Evolutionary conservation across 768 basidiomycete species (phyloP).

Genomic region (Mycena kentingensis): DNA sequence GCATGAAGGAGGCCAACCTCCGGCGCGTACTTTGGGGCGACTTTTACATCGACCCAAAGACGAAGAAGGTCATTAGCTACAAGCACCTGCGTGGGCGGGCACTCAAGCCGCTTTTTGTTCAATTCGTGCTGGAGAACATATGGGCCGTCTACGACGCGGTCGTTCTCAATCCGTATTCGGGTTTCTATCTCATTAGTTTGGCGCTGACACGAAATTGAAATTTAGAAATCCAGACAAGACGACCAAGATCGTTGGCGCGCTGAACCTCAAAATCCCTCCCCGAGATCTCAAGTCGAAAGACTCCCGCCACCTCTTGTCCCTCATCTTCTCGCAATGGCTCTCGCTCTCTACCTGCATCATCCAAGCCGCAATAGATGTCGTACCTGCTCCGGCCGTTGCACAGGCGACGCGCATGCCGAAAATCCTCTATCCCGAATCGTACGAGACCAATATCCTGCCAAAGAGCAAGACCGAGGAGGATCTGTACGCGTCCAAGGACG

Average conservation of each 20-base stretch:
- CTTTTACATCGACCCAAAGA: conserved; percentile 95
- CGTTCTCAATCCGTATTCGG: conserved; percentile 73
- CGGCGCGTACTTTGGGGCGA: conserved; percentile 94
- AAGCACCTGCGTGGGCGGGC: conserved; percentile 86
- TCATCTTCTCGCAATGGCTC: conserved; percentile 95
- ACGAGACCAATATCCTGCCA: conserved; percentile 58
- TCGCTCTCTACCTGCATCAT: conserved; percentile 92
- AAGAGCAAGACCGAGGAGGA: conserved; percentile 83
- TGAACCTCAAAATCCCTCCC: conserved; percentile 80
- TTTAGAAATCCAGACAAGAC: conserved; percentile 87
- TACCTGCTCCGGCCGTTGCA: conserved; percentile 85
- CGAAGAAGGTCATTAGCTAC: conserved; percentile 87
- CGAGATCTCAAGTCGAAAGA: conserved; percentile 94
- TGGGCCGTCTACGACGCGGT: conserved; percentile 97
- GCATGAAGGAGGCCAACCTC: conserved; percentile 86
- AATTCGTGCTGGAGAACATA: conserved; percentile 95
- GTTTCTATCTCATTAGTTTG: background rate
- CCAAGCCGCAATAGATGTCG: conserved; percentile 87
- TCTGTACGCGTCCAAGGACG: conserved; percentile 71
- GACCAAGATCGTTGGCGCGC: conserved; percentile 79
- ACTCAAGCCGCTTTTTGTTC: conserved; percentile 94
- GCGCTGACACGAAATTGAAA: conserved; percentile 19
- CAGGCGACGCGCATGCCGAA: conserved; percentile 85
- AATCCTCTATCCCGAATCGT: conserved; percentile 85
- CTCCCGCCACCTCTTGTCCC: conserved; percentile 74